phyloP scores from a whole-genome alignment of 192 early-diverging fungal species.

The Coemansia sp. region DNA sequence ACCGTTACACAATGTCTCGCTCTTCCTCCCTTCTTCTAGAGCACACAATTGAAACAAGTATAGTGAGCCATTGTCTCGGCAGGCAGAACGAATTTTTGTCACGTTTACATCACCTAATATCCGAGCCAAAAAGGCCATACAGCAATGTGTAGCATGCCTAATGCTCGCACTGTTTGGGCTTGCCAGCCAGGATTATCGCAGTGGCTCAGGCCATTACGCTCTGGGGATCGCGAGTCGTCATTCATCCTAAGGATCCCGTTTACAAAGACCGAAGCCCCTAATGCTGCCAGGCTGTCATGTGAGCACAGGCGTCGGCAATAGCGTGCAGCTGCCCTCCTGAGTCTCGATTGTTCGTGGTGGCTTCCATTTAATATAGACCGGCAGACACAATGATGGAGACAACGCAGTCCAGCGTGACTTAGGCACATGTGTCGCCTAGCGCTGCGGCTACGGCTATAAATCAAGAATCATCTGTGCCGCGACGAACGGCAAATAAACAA shows the following conservation, averaged over 20 bases:
- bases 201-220: neutral
- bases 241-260: neutral
- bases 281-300: neutral
- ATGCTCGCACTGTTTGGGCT: neutral
- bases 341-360: neutral
- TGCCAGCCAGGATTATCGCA: neutral
- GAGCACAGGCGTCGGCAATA: slow-evolving; percentile 1
- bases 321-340: neutral
- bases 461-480: neutral
- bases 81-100: neutral
- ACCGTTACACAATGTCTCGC: too few relatives aligned
- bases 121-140: neutral
- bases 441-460: neutral
- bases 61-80: neutral
- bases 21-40: neutral
- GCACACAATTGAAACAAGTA: neutral
- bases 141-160: neutral
- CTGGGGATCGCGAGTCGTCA: neutral
- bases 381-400: slow-evolving; percentile 1
- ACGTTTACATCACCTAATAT: slow-evolving; percentile 4
- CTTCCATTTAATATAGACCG: slow-evolving; percentile 9
- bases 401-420: neutral
- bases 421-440: neutral
- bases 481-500: neutral
- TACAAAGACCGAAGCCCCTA: neutral